phyloP scores from a whole-genome alignment of 2,329 filamentous ascomycete genomes.

The Neurospora crassa region DNA sequence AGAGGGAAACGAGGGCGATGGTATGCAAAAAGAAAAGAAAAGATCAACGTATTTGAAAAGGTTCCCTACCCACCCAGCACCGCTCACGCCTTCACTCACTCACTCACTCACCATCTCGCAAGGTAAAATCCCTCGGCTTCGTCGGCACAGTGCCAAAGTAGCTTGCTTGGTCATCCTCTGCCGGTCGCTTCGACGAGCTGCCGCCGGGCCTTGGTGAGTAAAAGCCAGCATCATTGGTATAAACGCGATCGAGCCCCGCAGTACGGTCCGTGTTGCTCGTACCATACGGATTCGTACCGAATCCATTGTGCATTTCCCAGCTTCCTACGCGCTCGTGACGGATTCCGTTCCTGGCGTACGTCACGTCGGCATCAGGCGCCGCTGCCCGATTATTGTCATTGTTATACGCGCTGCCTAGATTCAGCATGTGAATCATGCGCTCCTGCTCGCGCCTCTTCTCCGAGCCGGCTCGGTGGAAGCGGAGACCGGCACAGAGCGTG shows the following conservation, averaged over 20 bases:
- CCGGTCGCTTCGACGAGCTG: not conserved
- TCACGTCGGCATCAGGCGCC: slow-evolving; percentile 32
- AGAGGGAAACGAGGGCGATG: not conserved
- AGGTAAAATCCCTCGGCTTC: not conserved
- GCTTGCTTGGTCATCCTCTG: not conserved
- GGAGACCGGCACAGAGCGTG: not conserved
- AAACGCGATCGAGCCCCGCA: not conserved
- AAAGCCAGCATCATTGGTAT: not conserved
- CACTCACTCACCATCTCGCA: not conserved
- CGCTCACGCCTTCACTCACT: not conserved
- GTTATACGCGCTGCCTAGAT: slow-evolving; percentile 35
- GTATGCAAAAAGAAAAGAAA: not conserved
- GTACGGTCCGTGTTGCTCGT: not conserved
- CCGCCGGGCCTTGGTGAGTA: not conserved
- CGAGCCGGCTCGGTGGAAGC: not conserved
- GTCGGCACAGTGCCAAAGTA: not conserved
- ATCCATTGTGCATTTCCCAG: slow-evolving; percentile 31
- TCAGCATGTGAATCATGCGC: slow-evolving; percentile 19
- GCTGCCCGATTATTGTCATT: slow-evolving; percentile 4
- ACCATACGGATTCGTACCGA: not conserved
- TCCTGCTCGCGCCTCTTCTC: not conserved
- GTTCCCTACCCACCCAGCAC: not conserved
- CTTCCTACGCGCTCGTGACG: slow-evolving; percentile 37
- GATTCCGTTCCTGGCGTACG: slow-evolving; percentile 27
- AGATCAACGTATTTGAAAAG: not conserved